phyloP scores from a whole-genome alignment of 345 rosid genomes.

The Arabidopsis suecica region DNA sequence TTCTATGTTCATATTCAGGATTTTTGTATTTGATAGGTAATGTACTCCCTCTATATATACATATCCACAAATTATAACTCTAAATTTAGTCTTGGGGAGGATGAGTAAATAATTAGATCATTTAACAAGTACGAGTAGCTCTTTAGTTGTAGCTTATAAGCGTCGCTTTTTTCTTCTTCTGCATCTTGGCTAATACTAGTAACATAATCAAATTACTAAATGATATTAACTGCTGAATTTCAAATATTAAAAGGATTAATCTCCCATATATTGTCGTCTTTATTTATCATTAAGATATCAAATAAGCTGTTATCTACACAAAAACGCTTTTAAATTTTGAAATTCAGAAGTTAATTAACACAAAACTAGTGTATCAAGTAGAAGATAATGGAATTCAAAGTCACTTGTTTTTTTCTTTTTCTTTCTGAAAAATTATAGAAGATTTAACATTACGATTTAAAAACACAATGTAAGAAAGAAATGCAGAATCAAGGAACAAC shows the following conservation, averaged over 20 bases:
- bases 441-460: constrained; percentile 21
- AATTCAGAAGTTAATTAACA: not conserved
- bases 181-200: not conserved
- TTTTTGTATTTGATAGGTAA: not conserved
- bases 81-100: constrained; percentile 3
- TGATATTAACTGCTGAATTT: not conserved
- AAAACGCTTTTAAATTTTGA: constrained; percentile 25
- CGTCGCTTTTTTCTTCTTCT: not conserved
- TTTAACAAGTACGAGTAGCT: not conserved
- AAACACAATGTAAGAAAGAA: constrained; percentile 16
- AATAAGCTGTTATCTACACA: constrained; percentile 16
- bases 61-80: not conserved
- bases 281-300: constrained; percentile 16
- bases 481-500: constrained; percentile 16
- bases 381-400: constrained; percentile 18
- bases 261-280: constrained; percentile 25
- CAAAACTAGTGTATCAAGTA: constrained; percentile 9
- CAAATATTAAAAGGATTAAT: not conserved
- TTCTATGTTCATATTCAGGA: not conserved
- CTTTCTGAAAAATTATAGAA: constrained; percentile 1
- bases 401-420: not conserved
- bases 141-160: not conserved
- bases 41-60: not conserved
- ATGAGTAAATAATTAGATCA: not conserved
- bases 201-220: constrained; percentile 16